Evolutionary conservation across 805 yeast genomes (phyloP).

Genomic region (Kazachstania viticola): DNA sequence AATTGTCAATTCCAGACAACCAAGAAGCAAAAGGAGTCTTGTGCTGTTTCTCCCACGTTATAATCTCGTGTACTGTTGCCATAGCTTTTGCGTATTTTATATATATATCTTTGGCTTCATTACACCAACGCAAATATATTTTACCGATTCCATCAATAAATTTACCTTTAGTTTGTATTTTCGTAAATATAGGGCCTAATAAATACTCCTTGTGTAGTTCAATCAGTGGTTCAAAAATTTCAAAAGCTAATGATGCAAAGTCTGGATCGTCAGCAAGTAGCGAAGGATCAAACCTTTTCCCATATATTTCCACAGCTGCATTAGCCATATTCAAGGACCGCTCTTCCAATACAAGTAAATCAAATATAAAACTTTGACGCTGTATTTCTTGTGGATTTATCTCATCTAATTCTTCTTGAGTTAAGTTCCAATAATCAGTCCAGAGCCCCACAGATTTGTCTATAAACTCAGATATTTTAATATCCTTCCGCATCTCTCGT

Average conservation of each 20-base stretch:
- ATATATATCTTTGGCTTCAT: slow-evolving; percentile 42
- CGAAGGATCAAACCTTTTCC: slow-evolving; percentile 32
- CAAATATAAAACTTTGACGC: slow-evolving; percentile 66
- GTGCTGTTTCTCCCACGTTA: slow-evolving; percentile 35
- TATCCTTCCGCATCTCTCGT: slow-evolving; percentile 12
- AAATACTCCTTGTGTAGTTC: slow-evolving; percentile 42
- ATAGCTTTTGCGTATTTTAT: slow-evolving; percentile 47
- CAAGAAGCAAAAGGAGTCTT: slow-evolving; percentile 42
- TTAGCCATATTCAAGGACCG: slow-evolving; percentile 55
- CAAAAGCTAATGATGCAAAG: slow-evolving; percentile 49
- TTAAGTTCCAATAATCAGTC: slow-evolving; percentile 56
- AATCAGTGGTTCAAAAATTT: slow-evolving; percentile 44
- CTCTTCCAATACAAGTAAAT: slow-evolving; percentile 60
- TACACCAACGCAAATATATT: slow-evolving; percentile 54
- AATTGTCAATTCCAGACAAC: slow-evolving; percentile 41
- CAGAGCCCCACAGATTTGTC: slow-evolving; percentile 38
- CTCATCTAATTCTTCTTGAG: slow-evolving; percentile 41
- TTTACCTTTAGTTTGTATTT: slow-evolving; percentile 53
- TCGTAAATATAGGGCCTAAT: slow-evolving; percentile 44
- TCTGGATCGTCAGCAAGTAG: slow-evolving; percentile 39
- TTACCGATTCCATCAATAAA: slow-evolving; percentile 54
- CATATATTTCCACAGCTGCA: slow-evolving; percentile 49
- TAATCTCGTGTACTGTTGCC: slow-evolving; percentile 48
- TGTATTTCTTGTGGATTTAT: slow-evolving; percentile 42
- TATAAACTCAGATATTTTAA: slow-evolving; percentile 26